Base-by-base conservation (phyloP, 495 filamentous ascomycete species). In the Podospora appendiculata region DNA sequence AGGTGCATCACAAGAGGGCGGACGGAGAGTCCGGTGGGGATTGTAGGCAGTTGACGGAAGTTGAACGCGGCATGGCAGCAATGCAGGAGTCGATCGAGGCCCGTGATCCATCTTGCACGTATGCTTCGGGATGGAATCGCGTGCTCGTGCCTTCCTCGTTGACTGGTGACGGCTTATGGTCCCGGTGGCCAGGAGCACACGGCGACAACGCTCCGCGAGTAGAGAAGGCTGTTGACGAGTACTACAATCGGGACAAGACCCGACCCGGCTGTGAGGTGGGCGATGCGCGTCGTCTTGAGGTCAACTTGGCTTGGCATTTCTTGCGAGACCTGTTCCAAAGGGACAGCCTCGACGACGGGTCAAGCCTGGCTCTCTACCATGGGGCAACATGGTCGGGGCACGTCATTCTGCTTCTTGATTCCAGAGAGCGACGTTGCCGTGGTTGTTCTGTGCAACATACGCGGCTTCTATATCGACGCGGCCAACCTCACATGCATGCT, bases 341-440 rank as follows among this genome's bases (percentile, higher is more conserved):
- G 4, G 7, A 32, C n/a, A 14, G 12, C 32, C 10, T 19, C 9
- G 41, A 19, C 3, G 8, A 13, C 3, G 35, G 32, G 3, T 45
- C 44, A 33, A 33, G 47, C 0, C 59, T 61, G 3, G 56, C 52
- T 6, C 49, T 61, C 25, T 50, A 47, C 50, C 59, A 61, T 49
- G 59, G 59, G 2, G 59, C 19, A 61, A 61, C 50, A 61, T 61
- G 59, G 41, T 61, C 16, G 59, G 59, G 18, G 56, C 56, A 61
- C 56, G 1, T 61, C 59, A 3, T 61, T 52, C 9, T 55, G 49
- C 33, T 33, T 58, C 33, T 9, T 59, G 8, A 38, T 56, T 2
- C 50, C 53, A 0, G 34, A 41, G 4, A 38, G 17, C 9, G 43
- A 58, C 1, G 41, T 45, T 7, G 52, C 56, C 13, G 53, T 59